Evolutionary conservation across 768 basidiomycete species (phyloP), one percentile per base, ranked within the genome.

Genomic region (Podaxis rugospora): DNA sequence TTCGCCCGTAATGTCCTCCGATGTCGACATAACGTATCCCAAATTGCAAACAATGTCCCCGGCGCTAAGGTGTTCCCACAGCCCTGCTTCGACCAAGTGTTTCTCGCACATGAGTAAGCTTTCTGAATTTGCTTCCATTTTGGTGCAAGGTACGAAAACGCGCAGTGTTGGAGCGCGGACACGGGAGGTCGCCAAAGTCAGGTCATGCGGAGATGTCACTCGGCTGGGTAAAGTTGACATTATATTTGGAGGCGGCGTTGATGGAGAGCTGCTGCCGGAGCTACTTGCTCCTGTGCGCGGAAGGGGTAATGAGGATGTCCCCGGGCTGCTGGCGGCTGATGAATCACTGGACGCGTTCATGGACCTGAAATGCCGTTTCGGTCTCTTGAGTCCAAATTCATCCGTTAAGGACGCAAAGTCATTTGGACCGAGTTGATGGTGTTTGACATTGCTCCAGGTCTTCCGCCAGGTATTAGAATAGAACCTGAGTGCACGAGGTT

Each of bases 31-130:
- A 14, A 93, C 77, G 66, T 85, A 92, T 5, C 92, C 92, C 50
- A 93, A 78, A 71, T 93, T 93, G 68, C 87, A 91, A 21, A 93
- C 79, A 39, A 92, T 72, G 66, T 93, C 92, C 0, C 92, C 92
- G 0, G 80, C 80, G 1, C 87, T 90, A n/a, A 93, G 78, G 66
- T 90, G 82, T 5, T 78, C 73, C 90, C 90, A 92, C 4, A 93
- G 78, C 0, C 84, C 88, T 1, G 83, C 79, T 0, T 80, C 76
- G n/a, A 83, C 73, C 4, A 93, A 78, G 68, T 92, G 89, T 35
- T 83, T 79, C 67, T 90, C 87, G 68, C 90, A 92, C 10, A 75
- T 75, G 9, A 78, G 68, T 47, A 90, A 73, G 50, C 78, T 78
- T 39, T 74, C 71, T 7, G 71, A 72, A 42, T 67, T 69, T 18